A percentile compares a stretch with the other conserved stretches of the same genome.
These are phyloP conservation scores for Colletotrichum sp. DNA, from an alignment of 2,329 filamentous ascomycete genomes.

Conservation along the genomic window DNA sequence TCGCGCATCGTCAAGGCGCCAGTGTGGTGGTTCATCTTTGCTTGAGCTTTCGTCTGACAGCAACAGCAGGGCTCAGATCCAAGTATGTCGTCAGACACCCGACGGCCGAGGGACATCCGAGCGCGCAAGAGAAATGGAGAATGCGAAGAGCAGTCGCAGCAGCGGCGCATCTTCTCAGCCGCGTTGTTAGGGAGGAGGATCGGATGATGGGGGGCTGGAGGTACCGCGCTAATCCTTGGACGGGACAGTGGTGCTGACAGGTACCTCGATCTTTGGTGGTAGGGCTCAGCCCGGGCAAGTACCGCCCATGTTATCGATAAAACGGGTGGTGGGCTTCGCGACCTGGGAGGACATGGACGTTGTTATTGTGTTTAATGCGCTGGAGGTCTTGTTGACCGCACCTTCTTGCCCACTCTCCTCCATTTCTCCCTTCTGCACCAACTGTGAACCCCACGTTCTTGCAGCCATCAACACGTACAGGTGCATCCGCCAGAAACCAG, in stretches of 20 bases:
- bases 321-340: background rate
- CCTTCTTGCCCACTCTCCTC: constrained; percentile 24
- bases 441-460: constrained; percentile 40
- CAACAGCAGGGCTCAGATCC: background rate
- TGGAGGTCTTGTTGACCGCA: constrained; percentile 23
- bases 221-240: constrained; percentile 1
- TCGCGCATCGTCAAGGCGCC: background rate
- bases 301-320: constrained; percentile 1
- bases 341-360: constrained; percentile 9
- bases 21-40: background rate
- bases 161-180: constrained; percentile 14
- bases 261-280: background rate
- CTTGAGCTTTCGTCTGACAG: background rate
- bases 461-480: constrained; percentile 28
- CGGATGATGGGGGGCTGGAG: constrained; percentile 4
- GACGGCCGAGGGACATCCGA: constrained; percentile 6
- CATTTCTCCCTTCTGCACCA: constrained; percentile 36
- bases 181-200: constrained; percentile 9
- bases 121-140: constrained; percentile 7
- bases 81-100: constrained; percentile 13
- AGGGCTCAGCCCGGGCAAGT: background rate
- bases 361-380: constrained; percentile 23
- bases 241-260: background rate
- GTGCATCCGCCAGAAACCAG: constrained; percentile 25
- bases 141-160: constrained; percentile 4